Conservation (phyloP, 2,329 filamentous ascomycete genomes). For the Blastomyces emzantsi region DNA sequence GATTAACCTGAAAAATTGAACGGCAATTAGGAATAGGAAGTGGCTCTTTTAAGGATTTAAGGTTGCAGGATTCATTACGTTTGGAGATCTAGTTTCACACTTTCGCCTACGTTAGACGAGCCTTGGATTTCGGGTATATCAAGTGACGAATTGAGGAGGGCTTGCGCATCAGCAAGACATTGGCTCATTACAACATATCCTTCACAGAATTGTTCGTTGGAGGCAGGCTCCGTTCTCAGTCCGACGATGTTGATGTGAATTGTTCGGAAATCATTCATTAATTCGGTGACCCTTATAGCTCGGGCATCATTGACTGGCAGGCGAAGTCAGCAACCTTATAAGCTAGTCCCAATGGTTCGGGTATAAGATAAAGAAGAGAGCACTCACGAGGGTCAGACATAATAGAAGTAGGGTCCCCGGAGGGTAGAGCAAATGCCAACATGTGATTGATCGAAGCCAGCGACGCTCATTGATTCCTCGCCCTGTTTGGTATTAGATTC, state of each 20-base stretch:
- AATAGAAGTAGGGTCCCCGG: slow-evolving; percentile 11
- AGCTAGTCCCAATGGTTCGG: neutral
- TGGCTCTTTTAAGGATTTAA: neutral
- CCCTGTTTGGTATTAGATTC: neutral
- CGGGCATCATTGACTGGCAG: slow-evolving; percentile 53
- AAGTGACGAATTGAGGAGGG: slow-evolving; percentile 47
- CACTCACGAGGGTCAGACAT: slow-evolving; percentile 52
- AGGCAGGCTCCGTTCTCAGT: slow-evolving; percentile 42
- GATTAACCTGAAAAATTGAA: slow-evolving; percentile 43
- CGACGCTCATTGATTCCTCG: slow-evolving; percentile 5
- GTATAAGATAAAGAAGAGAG: neutral
- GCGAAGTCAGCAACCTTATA: neutral
- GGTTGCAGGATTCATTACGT: slow-evolving; percentile 34
- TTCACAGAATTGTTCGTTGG: slow-evolving; percentile 50
- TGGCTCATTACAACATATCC: slow-evolving; percentile 51
- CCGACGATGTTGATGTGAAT: slow-evolving; percentile 51
- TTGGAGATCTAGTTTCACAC: slow-evolving; percentile 50
- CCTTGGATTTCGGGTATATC: slow-evolving; percentile 34
- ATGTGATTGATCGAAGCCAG: slow-evolving; percentile 13
- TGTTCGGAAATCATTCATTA: slow-evolving; percentile 56
- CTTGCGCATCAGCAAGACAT: slow-evolving; percentile 47
- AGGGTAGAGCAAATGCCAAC: slow-evolving; percentile 11
- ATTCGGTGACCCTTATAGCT: slow-evolving; percentile 53
- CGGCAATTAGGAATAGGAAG: slow-evolving; percentile 15
- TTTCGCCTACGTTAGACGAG: slow-evolving; percentile 37